Base-by-base conservation (phyloP, 371 early-diverging fungal species). In the Phascolomyces articulosus region DNA sequence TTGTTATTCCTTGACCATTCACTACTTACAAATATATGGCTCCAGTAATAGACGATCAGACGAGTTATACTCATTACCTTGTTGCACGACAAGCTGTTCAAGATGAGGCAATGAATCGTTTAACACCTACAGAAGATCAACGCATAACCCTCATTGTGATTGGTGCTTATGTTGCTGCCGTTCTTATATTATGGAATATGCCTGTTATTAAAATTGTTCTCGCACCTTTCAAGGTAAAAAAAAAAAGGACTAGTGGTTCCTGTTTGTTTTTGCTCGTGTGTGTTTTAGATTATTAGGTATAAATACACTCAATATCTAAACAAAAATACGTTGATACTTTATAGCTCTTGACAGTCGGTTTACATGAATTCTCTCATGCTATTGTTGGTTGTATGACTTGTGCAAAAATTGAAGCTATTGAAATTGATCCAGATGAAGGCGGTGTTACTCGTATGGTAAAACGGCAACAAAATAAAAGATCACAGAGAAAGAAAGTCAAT, bases 381-480 rank as follows among this genome's bases (percentile, higher is more conserved):
- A 80, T 88, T 44, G 90, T 87, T 62, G 95, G 95, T 2, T 78
- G 85, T 34, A 86, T 89, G 61, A 96, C 97, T 13, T 95, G 97
- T 49, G 98, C 93, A 10, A 87, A 87, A 62, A 93, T 98, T n/a
- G 85, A 90, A 64, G 87, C 92, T n/a, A 94, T 98, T 55, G 90
- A 91, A 29, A 86, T 98, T 62, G 93, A 96, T 72, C 95, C 96
- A 10, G 90, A 96, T 69, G 91, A 95, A 74, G 97, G 95, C n/a
- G 97, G 98, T 20, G 79, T 91, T 34, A 96, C 96, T 16, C 77
- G 79, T 38, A 93, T 94, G 92, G 81, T 87, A 71, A 80, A 77
- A 47, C 29, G 18, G 40, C 34, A 9, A 34, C 6, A 49, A 26
- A 49, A 13, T 16, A 23, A 40, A 44, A 58, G n/a, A n/a, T n/a